Evolutionary conservation across 2,329 filamentous ascomycete species (phyloP).

Genomic region (Monosporascus ibericus): DNA sequence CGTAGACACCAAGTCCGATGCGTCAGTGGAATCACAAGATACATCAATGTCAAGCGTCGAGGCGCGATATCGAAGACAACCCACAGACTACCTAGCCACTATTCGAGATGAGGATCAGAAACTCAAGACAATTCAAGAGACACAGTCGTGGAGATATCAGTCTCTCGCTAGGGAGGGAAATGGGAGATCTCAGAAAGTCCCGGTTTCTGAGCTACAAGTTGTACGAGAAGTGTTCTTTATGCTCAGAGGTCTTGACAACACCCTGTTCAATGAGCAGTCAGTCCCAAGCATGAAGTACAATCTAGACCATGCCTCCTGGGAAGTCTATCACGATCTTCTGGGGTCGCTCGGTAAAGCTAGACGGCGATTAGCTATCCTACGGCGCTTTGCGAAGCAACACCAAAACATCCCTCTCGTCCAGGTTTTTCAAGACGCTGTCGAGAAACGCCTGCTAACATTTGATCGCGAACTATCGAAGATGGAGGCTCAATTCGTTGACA

Average conservation of each 20-base stretch:
- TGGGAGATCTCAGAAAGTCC: slow-evolving; percentile 31
- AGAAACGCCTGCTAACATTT: slow-evolving; percentile 49
- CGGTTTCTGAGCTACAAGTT: slow-evolving; percentile 64
- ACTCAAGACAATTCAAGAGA: slow-evolving; percentile 32
- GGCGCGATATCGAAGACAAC: slow-evolving; percentile 19
- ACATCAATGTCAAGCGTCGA: slow-evolving; percentile 30
- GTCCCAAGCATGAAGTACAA: slow-evolving; percentile 36
- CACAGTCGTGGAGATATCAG: slow-evolving; percentile 40
- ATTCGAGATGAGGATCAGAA: slow-evolving; percentile 24
- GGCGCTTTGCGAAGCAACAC: slow-evolving; percentile 34
- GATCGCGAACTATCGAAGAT: slow-evolving; percentile 52
- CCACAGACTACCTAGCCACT: slow-evolving; percentile 30
- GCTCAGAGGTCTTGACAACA: slow-evolving; percentile 72
- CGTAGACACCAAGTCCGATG: slow-evolving; percentile 31
- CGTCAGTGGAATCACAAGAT: slow-evolving; percentile 26
- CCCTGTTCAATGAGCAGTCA: slow-evolving; percentile 52
- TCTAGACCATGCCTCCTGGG: slow-evolving; percentile 41
- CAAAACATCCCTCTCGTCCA: slow-evolving; percentile 58
- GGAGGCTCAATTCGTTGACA: slow-evolving; percentile 54
- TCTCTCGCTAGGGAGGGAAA: slow-evolving; percentile 20
- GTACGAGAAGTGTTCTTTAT: slow-evolving; percentile 79
- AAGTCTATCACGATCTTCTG: slow-evolving; percentile 43
- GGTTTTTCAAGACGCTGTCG: slow-evolving; percentile 61
- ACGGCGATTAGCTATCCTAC: slow-evolving; percentile 38
- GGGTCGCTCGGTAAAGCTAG: slow-evolving; percentile 41